Percentiles rank a stretch among this genome's conserved stretches.
Conservation (phyloP, 2,329 filamentous ascomycete genomes). For the Corinectria fuckeliana region DNA sequence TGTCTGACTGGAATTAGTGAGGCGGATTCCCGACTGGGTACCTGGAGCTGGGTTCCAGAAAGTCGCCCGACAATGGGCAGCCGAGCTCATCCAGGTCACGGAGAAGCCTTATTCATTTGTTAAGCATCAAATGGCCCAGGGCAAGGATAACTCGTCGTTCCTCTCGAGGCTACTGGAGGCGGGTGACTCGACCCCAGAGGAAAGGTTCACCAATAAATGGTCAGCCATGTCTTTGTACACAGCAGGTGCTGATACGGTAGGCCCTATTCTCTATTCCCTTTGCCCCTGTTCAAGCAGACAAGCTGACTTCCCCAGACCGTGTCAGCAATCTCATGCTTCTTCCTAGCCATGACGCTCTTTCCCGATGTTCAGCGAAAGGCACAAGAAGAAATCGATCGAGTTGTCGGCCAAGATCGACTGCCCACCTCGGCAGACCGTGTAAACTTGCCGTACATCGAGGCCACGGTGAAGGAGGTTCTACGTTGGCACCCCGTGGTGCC, state of each 20-base stretch:
- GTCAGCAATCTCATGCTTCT: conserved; percentile 23
- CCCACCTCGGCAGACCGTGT: conserved; percentile 31
- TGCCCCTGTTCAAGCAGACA: neutral
- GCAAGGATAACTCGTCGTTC: conserved; percentile 20
- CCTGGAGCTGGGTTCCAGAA: conserved; percentile 24
- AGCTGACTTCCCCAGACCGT: conserved; percentile 18
- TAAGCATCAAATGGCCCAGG: conserved; percentile 15
- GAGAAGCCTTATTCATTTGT: conserved; percentile 29
- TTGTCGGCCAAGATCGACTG: conserved; percentile 37
- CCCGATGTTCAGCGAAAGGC: conserved; percentile 25
- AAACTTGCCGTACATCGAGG: conserved; percentile 38
- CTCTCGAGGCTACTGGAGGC: conserved; percentile 11
- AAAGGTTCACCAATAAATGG: conserved; percentile 26
- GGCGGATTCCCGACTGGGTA: conserved; percentile 25
- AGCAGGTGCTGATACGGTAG: conserved; percentile 30
- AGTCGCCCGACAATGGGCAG: conserved; percentile 15
- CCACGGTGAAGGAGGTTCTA: conserved; percentile 38
- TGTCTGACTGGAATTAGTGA: conserved; percentile 4
- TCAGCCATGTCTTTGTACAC: conserved; percentile 29
- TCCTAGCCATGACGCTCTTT: conserved; percentile 23
- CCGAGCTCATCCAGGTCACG: conserved; percentile 1
- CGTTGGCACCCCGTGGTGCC: conserved; percentile 41
- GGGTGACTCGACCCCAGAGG: conserved; percentile 16
- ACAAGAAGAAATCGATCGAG: conserved; percentile 28
- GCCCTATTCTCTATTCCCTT: neutral